Percentiles rank a stretch among this genome's conserved stretches.
Evolutionary conservation across 1,284 basidiomycete species (phyloP).

Genomic region (Porogramme epimiltina): DNA sequence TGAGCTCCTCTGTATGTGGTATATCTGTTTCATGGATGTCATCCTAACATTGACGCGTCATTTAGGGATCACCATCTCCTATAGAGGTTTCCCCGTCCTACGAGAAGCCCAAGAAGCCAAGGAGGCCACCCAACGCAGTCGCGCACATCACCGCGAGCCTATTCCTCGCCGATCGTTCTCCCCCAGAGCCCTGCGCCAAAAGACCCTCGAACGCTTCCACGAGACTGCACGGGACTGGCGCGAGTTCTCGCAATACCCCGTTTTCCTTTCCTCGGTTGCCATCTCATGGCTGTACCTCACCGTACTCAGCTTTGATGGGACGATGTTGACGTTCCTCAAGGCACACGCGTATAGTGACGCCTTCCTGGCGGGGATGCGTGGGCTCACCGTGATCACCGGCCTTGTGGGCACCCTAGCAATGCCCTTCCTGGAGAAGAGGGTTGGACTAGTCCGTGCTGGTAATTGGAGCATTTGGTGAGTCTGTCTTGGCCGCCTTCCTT

Average conservation of each 20-base stretch:
- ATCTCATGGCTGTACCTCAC: constrained; percentile 52
- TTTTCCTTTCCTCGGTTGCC: constrained; percentile 48
- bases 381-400: constrained; percentile 45
- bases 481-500: neutral
- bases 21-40: neutral
- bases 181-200: neutral
- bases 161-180: neutral
- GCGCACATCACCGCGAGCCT: neutral
- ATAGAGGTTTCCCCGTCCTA: constrained; percentile 36
- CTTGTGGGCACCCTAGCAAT: constrained; percentile 47
- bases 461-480: constrained; percentile 48
- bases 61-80: constrained; percentile 35
- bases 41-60: neutral
- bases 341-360: constrained; percentile 47
- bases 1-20: constrained; percentile 31
- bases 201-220: neutral
- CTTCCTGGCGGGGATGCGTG: constrained; percentile 58
- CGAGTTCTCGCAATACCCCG: constrained; percentile 44
- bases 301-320: constrained; percentile 48
- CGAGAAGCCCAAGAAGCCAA: constrained; percentile 23
- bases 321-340: constrained; percentile 51
- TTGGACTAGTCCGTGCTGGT: constrained; percentile 50
- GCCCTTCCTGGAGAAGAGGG: constrained; percentile 40
- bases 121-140: constrained; percentile 4
- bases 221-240: constrained; percentile 39